Evolutionary conservation across 2,329 filamentous ascomycete species (phyloP), one percentile per base, ranked within the genome.

Genomic region (Pezicula radicicola): DNA sequence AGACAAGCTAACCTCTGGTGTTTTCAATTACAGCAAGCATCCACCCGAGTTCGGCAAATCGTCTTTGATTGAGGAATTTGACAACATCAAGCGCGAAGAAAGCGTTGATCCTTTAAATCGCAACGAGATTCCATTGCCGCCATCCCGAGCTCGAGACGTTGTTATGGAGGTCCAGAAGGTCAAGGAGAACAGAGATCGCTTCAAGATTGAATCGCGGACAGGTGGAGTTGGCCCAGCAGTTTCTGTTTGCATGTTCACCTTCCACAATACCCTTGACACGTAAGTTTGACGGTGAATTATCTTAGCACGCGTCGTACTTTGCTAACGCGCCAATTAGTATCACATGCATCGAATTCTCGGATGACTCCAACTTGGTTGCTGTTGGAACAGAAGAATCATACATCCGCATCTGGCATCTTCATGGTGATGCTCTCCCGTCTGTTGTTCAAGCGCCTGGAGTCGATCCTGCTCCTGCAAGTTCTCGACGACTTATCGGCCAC

Each of bases 161-260:
- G 84, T 90, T 27, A 89, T 97, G 74, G 94, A 97, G 69, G 91
- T 97, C 63, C 90, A 94, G 65, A 94, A 93, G 67, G 84, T 97
- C 9, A 89, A 91, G 58, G 94, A 99, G 69, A 90, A 96, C 64
- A 85, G 94, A 19, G 93, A 97, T 64, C 83, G 93, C 16, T 96
- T 97, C 68, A 88, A 84, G 66, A 93, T 97, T 52, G 89, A 96
- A 54, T 84, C 86, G 18, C 83, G 88, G 33, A 93, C 89, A 12
- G 89, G 91, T 15, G 93, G 92, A 8, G 81, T 92, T 47, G 91
- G 92, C 13, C 84, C 91, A 50, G 85, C 86, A 25, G 79, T 97
- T 54, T 96, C 91, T 63, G 87, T 95, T 21, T 94, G 90, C 75
- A 97, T 97, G 89, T 97, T 95, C 68, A 99, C 94, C 1, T 96